Base-by-base conservation (phyloP, 2,329 filamentous ascomycete genomes). In the Trichoderma oligosporum region DNA sequence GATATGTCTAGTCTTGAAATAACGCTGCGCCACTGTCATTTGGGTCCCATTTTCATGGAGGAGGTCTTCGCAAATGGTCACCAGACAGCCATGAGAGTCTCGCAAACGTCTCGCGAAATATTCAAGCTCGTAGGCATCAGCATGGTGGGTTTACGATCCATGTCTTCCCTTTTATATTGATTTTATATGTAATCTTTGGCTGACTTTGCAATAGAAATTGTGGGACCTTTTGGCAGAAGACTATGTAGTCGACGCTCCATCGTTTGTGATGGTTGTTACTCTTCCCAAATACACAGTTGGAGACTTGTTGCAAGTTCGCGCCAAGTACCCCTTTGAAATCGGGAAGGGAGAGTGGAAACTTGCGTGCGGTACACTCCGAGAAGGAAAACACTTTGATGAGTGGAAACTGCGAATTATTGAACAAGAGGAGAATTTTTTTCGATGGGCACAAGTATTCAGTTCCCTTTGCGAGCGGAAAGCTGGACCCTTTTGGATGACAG, bases 71-170 rank as follows among this genome's bases (percentile, higher is more conserved):
- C 56, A 1, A 20, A 64, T 1, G 71, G 71, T 0, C 61, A 65
- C 48, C 61, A 58, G 9, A 38, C 63, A 2, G 59, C 68, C 0
- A 51, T 67, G 4, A 59, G 59, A 1, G 31, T 69, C 4, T 66
- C 68, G 0, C 35, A 63, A 2, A 58, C 65, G 3, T 65, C 62
- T 16, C 63, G 61, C 2, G 11, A 57, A 4, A 49, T 61, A 4
- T 73, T 68, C 64, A 35, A 46, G 3, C 53, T 63, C 1, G 20
- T 72, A 4, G 60, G 62, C 6, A 56, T 49, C 4, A 66, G 63
- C 2, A 61, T 66, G 25, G 68, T 69, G 49, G 51, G 65, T 61
- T 4, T 14, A 39, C 14, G 16, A 31, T 24, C 25, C 12, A 22
- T 22, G 41, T 7, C 24, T 11, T n/a, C 38, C 38, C 6, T 25